These are phyloP conservation scores for Suhomyces kunorum DNA, from an alignment of 1,139 yeast species.

Conservation along the genomic window DNA sequence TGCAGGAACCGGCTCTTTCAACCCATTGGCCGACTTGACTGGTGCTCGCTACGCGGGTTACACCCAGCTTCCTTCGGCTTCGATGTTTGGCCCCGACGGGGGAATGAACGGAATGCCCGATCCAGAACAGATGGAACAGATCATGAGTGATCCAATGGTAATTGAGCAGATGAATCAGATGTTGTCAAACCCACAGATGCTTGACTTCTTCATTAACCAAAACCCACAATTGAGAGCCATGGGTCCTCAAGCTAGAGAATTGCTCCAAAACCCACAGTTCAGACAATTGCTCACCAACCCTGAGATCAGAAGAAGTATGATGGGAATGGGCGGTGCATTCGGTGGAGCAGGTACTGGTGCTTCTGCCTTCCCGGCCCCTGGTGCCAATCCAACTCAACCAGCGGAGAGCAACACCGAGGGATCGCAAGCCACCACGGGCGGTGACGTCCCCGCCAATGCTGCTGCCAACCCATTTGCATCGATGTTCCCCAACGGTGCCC, in stretches of 20 bases:
- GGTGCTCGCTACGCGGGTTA: conserved; percentile 96
- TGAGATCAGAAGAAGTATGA: conserved; percentile 77
- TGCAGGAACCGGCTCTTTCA: conserved; percentile 86
- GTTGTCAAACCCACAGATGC: conserved; percentile 76
- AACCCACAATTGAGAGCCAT: conserved; percentile 80
- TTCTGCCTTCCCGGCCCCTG: conserved; percentile 62
- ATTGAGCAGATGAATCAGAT: conserved; percentile 80
- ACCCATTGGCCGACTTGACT: conserved; percentile 87
- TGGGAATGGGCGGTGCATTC: conserved; percentile 63
- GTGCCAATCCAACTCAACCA: conserved; percentile 41
- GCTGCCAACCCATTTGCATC: conserved; percentile 42
- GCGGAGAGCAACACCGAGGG: conserved; percentile 20
- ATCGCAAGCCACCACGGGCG: conserved; percentile 5
- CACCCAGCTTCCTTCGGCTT: conserved; percentile 81
- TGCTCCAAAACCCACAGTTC: conserved; percentile 82
- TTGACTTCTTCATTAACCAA: conserved; percentile 79
- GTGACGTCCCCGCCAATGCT: conserved; percentile 11
- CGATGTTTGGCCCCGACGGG: conserved; percentile 94
- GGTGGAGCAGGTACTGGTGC: conserved; percentile 21
- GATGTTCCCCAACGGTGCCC: conserved; percentile 38
- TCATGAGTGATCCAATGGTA: conserved; percentile 80
- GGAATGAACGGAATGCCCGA: conserved; percentile 67
- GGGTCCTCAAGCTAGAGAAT: conserved; percentile 88
- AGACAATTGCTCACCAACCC: conserved; percentile 87
- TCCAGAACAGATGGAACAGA: conserved; percentile 67